phyloP scores from a whole-genome alignment of 1,139 yeast genomes.

The Taphrina deformans region DNA sequence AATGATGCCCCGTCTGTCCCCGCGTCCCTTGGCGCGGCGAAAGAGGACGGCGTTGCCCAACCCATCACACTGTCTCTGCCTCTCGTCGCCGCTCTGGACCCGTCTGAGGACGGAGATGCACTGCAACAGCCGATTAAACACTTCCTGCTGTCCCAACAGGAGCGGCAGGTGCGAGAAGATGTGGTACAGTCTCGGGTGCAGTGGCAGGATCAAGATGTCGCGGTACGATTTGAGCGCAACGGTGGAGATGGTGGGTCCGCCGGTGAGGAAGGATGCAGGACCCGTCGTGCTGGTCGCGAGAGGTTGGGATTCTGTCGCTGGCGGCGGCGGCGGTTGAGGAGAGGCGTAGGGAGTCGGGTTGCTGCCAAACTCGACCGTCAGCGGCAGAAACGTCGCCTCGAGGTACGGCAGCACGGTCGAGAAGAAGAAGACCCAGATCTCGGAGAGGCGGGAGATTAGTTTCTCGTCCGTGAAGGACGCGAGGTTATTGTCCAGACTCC shows the following conservation, averaged over 20 bases:
- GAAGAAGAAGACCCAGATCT: conserved; percentile 59
- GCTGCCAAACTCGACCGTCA: conserved; percentile 56
- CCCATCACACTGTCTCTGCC: conserved; percentile 56
- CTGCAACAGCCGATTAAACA: conserved; percentile 51
- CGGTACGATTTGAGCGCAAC: conserved; percentile 46
- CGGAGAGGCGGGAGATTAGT: conserved; percentile 44
- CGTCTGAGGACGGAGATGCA: conserved; percentile 59
- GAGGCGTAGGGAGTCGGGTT: conserved; percentile 41
- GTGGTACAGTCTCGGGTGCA: conserved; percentile 41
- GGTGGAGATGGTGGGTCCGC: conserved; percentile 43
- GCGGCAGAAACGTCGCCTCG: conserved; percentile 60
- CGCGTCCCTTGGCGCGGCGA: conserved; percentile 25
- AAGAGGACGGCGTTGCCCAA: conserved; percentile 41
- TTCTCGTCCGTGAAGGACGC: conserved; percentile 38
- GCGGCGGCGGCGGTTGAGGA: neutral
- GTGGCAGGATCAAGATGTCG: conserved; percentile 46
- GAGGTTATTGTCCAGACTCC: conserved; percentile 48
- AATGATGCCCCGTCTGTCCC: conserved; percentile 34
- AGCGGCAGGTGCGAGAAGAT: conserved; percentile 29
- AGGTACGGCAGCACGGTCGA: conserved; percentile 57
- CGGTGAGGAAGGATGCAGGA: neutral
- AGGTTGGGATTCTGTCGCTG: neutral
- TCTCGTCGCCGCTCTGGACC: conserved; percentile 55
- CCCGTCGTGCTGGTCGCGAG: neutral
- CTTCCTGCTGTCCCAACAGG: conserved; percentile 42